These are phyloP conservation scores for Aureobasidium leucospermi DNA, from an alignment of 2,329 filamentous ascomycete genomes.

Conservation along the genomic window DNA sequence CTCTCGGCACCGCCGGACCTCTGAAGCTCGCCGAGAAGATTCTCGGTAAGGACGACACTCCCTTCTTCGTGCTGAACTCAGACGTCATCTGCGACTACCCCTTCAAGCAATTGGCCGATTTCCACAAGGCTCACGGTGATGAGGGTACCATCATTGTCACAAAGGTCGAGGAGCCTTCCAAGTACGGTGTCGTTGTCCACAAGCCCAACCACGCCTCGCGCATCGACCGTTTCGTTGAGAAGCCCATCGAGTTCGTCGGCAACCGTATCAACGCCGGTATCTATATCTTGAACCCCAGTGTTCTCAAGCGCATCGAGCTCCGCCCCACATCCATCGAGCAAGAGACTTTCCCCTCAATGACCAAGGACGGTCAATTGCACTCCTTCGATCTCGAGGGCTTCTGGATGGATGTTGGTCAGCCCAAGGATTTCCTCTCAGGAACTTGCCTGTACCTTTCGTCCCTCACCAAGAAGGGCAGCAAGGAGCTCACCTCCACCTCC, in stretches of 20 bases:
- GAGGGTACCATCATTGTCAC: slow-evolving; percentile 98
- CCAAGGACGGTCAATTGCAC: slow-evolving; percentile 82
- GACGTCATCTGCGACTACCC: slow-evolving; percentile 98
- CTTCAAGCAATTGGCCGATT: slow-evolving; percentile 79
- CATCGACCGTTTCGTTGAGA: slow-evolving; percentile 99
- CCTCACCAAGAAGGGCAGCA: slow-evolving; percentile 80
- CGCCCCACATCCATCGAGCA: slow-evolving; percentile 97
- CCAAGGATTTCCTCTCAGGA: slow-evolving; percentile 94
- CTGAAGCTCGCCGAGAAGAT: slow-evolving; percentile 92
- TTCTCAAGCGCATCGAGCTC: slow-evolving; percentile 86
- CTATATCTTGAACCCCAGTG: slow-evolving; percentile 92
- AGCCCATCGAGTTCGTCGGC: slow-evolving; percentile 95
- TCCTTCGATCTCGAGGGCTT: slow-evolving; percentile 95
- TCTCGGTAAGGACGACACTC: slow-evolving; percentile 83
- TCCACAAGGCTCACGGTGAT: slow-evolving; percentile 87
- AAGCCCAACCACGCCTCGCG: slow-evolving; percentile 83
- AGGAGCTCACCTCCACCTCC: slow-evolving; percentile 65
- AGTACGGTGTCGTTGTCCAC: slow-evolving; percentile 98
- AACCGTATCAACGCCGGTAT: slow-evolving; percentile 98
- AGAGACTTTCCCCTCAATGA: slow-evolving; percentile 95
- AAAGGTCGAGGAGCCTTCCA: slow-evolving; percentile 97
- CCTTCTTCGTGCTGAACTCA: slow-evolving; percentile 98
- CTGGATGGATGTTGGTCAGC: slow-evolving; percentile 99
- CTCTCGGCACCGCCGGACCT: slow-evolving; percentile 88
- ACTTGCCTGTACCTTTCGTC: slow-evolving; percentile 95